Evolutionary conservation across 2,329 filamentous ascomycete species (phyloP).

Genomic region (Teratosphaeria epicoccoides): DNA sequence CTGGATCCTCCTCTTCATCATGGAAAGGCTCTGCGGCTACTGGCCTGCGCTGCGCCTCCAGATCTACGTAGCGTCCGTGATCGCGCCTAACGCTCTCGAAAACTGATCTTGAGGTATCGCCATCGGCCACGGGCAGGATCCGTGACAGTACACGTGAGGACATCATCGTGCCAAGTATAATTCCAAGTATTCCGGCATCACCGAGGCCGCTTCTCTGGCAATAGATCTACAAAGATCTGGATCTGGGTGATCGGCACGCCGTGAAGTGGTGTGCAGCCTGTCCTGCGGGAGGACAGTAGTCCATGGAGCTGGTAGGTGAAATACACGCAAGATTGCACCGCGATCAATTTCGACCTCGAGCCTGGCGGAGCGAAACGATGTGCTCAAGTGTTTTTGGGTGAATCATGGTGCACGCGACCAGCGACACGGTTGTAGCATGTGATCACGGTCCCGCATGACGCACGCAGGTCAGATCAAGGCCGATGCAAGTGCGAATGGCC

Average conservation of each 20-base stretch:
- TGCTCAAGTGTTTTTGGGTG: background rate
- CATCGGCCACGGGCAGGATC: constrained; percentile 33
- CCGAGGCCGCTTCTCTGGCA: background rate
- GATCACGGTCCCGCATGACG: background rate
- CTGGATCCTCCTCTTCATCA: constrained; percentile 47
- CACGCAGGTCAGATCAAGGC: background rate
- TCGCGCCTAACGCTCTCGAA: constrained; percentile 37
- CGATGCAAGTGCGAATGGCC: background rate
- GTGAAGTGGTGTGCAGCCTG: background rate
- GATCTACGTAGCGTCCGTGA: constrained; percentile 26
- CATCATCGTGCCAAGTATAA: constrained; percentile 30
- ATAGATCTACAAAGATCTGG: background rate
- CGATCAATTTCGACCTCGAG: background rate
- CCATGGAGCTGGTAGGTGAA: background rate
- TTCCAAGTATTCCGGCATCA: background rate
- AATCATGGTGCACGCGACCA: background rate
- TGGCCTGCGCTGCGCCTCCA: constrained; percentile 37
- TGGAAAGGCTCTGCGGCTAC: constrained; percentile 39
- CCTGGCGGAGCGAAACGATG: background rate
- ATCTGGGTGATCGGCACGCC: background rate
- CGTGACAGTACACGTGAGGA: constrained; percentile 45
- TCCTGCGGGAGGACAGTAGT: background rate
- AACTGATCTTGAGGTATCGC: constrained; percentile 26
- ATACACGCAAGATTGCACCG: background rate
- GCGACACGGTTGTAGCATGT: background rate